phyloP scores from a whole-genome alignment of 202 grass and related monocot genomes.

The Musa balbisiana region DNA sequence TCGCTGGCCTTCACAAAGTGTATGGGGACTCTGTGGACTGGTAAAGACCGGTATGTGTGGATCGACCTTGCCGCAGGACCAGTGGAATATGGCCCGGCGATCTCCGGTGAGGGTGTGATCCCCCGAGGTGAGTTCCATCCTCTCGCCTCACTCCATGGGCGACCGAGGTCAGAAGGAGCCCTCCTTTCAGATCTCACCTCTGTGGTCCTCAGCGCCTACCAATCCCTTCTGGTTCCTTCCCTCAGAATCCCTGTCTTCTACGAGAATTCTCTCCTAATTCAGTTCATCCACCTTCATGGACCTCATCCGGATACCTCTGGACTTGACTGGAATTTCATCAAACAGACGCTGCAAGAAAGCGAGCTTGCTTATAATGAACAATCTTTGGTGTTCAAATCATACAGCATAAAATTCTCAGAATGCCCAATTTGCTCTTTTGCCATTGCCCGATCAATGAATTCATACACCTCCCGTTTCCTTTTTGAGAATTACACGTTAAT shows the following conservation, averaged over 20 bases:
- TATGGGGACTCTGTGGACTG: constrained; percentile 67
- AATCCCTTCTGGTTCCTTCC: constrained; percentile 63
- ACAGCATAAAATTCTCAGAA: constrained; percentile 56
- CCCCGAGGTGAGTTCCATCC: constrained; percentile 94
- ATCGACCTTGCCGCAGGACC: constrained; percentile 79
- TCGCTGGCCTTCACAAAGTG: constrained; percentile 63
- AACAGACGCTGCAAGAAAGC: constrained; percentile 56
- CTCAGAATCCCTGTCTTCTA: constrained; percentile 90
- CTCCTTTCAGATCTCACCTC: constrained; percentile 69
- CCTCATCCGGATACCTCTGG: constrained; percentile 46
- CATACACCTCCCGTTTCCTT: constrained; percentile 78
- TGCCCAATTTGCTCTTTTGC: constrained; percentile 84
- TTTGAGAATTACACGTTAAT: constrained; percentile 94
- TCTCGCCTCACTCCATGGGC: constrained; percentile 64
- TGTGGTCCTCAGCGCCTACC: constrained; percentile 76
- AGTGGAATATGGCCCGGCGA: constrained; percentile 73
- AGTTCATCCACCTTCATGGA: constrained; percentile 78
- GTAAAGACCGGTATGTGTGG: constrained; percentile 88
- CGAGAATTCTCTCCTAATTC: constrained; percentile 68
- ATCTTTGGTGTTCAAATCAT: constrained; percentile 50
- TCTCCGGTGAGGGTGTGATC: constrained; percentile 80
- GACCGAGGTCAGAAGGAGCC: constrained; percentile 62
- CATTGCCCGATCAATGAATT: constrained; percentile 58
- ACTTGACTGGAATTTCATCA: constrained; percentile 54
- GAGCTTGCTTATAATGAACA: constrained; percentile 54